A percentile compares a stretch with the other conserved stretches of the same genome.
Evolutionary conservation across 805 yeast genomes (phyloP).

Genomic region (Candida nitratophila): DNA sequence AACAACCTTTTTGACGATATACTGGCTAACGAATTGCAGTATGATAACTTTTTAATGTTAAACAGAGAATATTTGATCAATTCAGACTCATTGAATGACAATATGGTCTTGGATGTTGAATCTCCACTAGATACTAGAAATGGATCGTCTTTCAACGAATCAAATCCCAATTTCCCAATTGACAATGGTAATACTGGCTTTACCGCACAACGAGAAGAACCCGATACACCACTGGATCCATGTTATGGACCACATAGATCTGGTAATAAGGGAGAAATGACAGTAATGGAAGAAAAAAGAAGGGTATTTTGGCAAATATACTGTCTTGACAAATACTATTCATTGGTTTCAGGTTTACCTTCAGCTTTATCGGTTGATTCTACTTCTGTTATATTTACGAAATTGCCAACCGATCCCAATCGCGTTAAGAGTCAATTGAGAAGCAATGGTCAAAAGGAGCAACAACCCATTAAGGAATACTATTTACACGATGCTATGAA

Average conservation of each 20-base stretch:
- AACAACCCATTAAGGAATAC: not conserved
- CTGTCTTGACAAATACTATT: constrained; percentile 23
- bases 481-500: constrained; percentile 25
- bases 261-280: too few relatives aligned
- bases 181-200: too few relatives aligned
- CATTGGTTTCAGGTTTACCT: constrained; percentile 25
- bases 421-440: too few relatives aligned
- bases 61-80: not conserved
- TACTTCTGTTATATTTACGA: constrained; percentile 20
- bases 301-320: constrained; percentile 27
- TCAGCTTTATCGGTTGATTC: constrained; percentile 21
- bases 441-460: too few relatives aligned
- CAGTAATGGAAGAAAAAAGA: constrained; percentile 22
- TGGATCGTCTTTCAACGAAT: too few relatives aligned
- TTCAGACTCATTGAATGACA: not conserved
- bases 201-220: too few relatives aligned
- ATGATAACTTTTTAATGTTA: not conserved
- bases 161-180: too few relatives aligned
- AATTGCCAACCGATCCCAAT: constrained; percentile 17
- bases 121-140: not conserved
- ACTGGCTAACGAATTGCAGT: not conserved
- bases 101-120: not conserved
- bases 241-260: too few relatives aligned
- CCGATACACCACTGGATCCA: too few relatives aligned
- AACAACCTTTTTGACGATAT: not conserved